Conservation (phyloP, 306 rosid species). For the Astragalus membranaceus region DNA sequence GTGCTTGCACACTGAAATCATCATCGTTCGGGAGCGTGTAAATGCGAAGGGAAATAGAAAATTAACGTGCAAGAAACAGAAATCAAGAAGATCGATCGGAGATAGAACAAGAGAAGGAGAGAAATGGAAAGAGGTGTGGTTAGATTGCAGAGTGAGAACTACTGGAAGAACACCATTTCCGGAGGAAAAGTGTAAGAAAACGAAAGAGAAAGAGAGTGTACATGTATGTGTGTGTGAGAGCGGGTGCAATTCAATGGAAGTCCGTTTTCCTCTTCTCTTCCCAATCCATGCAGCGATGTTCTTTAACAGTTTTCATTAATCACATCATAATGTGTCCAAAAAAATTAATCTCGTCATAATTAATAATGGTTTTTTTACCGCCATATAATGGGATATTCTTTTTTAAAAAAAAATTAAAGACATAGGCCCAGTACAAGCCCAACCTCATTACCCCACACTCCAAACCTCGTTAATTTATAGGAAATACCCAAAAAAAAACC, state of each 20-base stretch:
- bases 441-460: too few relatives aligned
- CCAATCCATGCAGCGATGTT: background rate
- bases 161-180: constrained; percentile 26
- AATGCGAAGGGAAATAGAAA: background rate
- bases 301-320: background rate
- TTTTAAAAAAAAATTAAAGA: too few relatives aligned
- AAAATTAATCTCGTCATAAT: too few relatives aligned
- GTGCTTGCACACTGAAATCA: background rate
- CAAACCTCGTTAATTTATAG: too few relatives aligned
- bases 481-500: too few relatives aligned
- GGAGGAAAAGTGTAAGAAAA: constrained; percentile 15
- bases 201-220: background rate
- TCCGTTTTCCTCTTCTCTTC: constrained; percentile 16
- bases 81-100: background rate
- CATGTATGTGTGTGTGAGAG: background rate
- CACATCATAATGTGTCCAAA: too few relatives aligned
- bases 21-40: background rate
- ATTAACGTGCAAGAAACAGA: background rate
- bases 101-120: background rate
- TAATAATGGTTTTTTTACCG: too few relatives aligned
- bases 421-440: too few relatives aligned
- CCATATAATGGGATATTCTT: too few relatives aligned
- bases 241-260: constrained; percentile 13
- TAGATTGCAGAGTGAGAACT: constrained; percentile 11
- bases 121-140: background rate